Percentiles rank a stretch among this genome's conserved stretches.
phyloP scores from a whole-genome alignment of 495 filamentous ascomycete genomes.

The Aspergillus incahuasiensis region DNA sequence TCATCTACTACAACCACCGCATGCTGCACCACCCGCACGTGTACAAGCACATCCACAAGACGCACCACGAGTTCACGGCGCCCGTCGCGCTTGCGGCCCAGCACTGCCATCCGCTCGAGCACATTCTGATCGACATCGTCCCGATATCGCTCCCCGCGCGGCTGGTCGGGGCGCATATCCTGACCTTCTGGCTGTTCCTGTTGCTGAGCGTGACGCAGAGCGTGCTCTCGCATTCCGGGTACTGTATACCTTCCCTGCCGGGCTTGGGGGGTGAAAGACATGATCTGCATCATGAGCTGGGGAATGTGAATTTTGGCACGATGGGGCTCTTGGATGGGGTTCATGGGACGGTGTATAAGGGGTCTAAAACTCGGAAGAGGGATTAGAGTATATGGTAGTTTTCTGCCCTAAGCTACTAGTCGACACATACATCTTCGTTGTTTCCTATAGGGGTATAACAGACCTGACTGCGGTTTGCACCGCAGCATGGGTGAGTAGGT shows the following conservation, averaged over 20 bases:
- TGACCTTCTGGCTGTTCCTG: constrained; percentile 39
- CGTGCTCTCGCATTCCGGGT: constrained; percentile 41
- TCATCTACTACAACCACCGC: constrained; percentile 49
- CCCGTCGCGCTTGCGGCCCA: constrained; percentile 47
- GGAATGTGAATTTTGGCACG: constrained; percentile 31
- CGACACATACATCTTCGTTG: no score
- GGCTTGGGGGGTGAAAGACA: constrained; percentile 29
- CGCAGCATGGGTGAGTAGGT: no score
- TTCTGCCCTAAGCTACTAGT: no score
- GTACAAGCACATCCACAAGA: constrained; percentile 43
- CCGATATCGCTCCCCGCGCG: constrained; percentile 38
- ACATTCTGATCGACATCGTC: constrained; percentile 40
- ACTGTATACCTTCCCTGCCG: constrained; percentile 30
- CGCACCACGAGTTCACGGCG: constrained; percentile 47
- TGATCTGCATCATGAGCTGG: constrained; percentile 44
- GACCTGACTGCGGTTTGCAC: no score
- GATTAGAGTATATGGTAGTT: no score
- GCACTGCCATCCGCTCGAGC: constrained; percentile 49
- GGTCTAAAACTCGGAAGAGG: no score
- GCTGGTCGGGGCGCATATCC: constrained; percentile 30
- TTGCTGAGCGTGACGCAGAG: constrained; percentile 36
- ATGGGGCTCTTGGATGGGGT: constrained; percentile 32
- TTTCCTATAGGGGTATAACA: no score
- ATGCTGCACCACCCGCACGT: constrained; percentile 41
- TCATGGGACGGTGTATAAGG: constrained; percentile 23